Conservation (phyloP, 75 land plant species). For the Chamaecyparis obtusa region DNA sequence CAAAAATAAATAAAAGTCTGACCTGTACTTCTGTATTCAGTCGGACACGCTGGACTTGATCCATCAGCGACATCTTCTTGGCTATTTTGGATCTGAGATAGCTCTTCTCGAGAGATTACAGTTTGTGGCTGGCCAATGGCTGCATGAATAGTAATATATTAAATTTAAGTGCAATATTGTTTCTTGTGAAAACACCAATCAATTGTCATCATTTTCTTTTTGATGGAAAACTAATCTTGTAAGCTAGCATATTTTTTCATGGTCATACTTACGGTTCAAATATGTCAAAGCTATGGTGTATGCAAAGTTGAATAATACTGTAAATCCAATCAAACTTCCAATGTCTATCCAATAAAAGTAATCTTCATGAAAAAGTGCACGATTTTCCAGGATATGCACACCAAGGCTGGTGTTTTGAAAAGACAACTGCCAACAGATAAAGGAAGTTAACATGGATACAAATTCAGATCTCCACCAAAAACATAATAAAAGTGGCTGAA, state of each 20-base stretch:
- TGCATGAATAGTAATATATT: not conserved
- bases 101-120: conserved; percentile 36
- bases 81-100: conserved; percentile 17
- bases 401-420: conserved; percentile 24
- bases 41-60: not conserved
- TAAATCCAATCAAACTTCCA: conserved; percentile 26
- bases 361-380: conserved; percentile 15
- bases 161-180: not conserved
- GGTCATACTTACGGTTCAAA: not conserved
- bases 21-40: not conserved
- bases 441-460: not conserved
- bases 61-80: conserved; percentile 10
- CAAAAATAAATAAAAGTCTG: not conserved
- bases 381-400: conserved; percentile 17
- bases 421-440: not conserved
- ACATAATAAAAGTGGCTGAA: too few species aligned
- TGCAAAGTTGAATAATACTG: conserved; percentile 25
- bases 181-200: not conserved
- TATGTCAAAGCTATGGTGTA: conserved; percentile 20
- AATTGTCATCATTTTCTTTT: not conserved
- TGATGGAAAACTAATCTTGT: too few species aligned
- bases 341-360: conserved; percentile 43
- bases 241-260: not conserved
- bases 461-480: too few species aligned
- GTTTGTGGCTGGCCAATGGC: conserved; percentile 46